Evolutionary conservation across 2,329 filamentous ascomycete genomes (phyloP).

Genomic region (Pyricularia sp.): DNA sequence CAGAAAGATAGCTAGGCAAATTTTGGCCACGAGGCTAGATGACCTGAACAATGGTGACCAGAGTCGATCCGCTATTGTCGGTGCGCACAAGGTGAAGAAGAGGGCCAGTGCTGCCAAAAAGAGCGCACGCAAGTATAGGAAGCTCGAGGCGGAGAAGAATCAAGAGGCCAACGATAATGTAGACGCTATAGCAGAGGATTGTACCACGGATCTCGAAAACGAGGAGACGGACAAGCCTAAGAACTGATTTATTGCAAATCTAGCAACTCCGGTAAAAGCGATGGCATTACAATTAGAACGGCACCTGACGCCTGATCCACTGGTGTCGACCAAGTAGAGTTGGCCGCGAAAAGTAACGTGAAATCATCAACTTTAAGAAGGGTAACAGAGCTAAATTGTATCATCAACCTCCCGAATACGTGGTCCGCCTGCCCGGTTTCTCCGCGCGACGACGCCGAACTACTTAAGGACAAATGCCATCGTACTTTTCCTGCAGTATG

Average conservation of each 20-base stretch:
- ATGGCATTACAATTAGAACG: neutral
- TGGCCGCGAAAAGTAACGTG: conserved; percentile 2
- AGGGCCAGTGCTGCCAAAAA: conserved; percentile 76
- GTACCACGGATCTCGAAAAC: neutral
- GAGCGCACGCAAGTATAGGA: conserved; percentile 67
- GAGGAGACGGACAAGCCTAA: neutral
- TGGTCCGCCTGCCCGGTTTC: conserved; percentile 1
- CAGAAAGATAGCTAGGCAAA: conserved; percentile 68
- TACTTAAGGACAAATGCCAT: conserved; percentile 6
- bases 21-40: conserved; percentile 70
- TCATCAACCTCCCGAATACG: conserved; percentile 38
- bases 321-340: neutral
- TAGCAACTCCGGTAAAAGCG: neutral
- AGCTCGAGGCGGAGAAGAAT: conserved; percentile 38
- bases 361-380: conserved; percentile 12
- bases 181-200: conserved; percentile 7
- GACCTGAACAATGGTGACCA: conserved; percentile 60
- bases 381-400: conserved; percentile 37
- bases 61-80: conserved; percentile 57
- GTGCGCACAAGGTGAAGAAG: conserved; percentile 53
- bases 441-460: conserved; percentile 2
- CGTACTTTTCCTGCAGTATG: conserved; percentile 31
- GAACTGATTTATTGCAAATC: neutral
- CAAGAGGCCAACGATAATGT: conserved; percentile 5
- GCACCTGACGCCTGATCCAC: neutral